Percentiles rank a stretch among this genome's conserved stretches.
Evolutionary conservation across 2,329 filamentous ascomycete genomes (phyloP).

Genomic region (Onygenales sp.): DNA sequence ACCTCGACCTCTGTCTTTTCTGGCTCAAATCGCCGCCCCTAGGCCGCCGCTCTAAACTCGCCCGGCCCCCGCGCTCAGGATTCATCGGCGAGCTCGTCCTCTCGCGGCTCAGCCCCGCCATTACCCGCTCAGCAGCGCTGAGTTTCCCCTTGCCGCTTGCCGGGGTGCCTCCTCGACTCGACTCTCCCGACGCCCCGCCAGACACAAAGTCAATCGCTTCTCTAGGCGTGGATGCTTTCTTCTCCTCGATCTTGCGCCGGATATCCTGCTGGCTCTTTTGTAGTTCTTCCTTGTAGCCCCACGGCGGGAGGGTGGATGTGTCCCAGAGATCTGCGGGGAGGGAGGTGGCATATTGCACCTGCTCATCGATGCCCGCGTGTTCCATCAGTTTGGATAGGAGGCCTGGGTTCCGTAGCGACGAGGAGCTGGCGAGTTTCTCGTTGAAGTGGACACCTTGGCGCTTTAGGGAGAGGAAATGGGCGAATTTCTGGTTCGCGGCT

Average conservation of each 20-base stretch:
- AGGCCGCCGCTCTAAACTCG: constrained; percentile 4
- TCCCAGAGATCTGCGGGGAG: constrained; percentile 34
- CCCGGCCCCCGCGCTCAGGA: constrained; percentile 7
- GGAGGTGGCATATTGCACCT: constrained; percentile 46
- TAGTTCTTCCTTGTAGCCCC: constrained; percentile 40
- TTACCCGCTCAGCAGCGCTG: constrained; percentile 17
- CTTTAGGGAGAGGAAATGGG: constrained; percentile 52
- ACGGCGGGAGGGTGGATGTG: constrained; percentile 26
- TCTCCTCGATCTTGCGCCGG: constrained; percentile 25
- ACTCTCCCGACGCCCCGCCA: constrained; percentile 9
- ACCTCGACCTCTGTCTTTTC: constrained; percentile 9
- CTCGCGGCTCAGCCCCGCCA: constrained; percentile 15
- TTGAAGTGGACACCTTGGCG: constrained; percentile 57
- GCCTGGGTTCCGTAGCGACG: constrained; percentile 51
- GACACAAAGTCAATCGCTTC: constrained; percentile 33
- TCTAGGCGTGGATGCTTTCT: constrained; percentile 22
- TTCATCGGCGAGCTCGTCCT: constrained; percentile 7
- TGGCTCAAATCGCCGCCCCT: not conserved
- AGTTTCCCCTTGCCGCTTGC: constrained; percentile 8
- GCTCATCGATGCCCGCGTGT: constrained; percentile 46
- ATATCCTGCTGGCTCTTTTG: constrained; percentile 32
- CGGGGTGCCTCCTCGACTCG: constrained; percentile 10
- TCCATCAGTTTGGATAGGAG: constrained; percentile 48
- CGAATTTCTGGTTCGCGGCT: constrained; percentile 46
- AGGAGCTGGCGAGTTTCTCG: constrained; percentile 47